These are phyloP conservation scores for Pythium apleroticum DNA, from an alignment of 352 stramenopile species.

Conservation along the genomic window DNA sequence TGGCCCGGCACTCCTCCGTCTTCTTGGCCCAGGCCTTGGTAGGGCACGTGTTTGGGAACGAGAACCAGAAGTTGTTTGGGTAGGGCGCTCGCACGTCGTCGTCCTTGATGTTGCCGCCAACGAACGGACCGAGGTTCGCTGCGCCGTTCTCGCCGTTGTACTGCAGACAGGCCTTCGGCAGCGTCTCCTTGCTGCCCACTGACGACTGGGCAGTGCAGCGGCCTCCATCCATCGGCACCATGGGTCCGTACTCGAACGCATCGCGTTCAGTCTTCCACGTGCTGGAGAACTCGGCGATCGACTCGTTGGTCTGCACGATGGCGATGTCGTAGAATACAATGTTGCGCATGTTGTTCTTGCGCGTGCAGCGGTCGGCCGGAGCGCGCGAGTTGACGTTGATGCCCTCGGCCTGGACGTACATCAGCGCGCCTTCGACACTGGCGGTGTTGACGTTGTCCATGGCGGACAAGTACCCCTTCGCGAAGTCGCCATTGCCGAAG, in stretches of 20 bases:
- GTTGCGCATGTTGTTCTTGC: constrained; percentile 57
- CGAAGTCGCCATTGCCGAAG: constrained; percentile 48
- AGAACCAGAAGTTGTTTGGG: constrained; percentile 45
- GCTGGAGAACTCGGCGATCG: constrained; percentile 38
- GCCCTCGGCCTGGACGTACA: constrained; percentile 83
- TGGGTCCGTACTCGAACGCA: constrained; percentile 44
- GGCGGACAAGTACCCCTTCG: constrained; percentile 56
- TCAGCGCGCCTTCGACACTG: constrained; percentile 68
- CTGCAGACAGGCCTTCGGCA: constrained; percentile 44
- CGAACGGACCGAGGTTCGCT: constrained; percentile 45
- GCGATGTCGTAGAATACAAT: constrained; percentile 58
- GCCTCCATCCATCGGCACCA: constrained; percentile 47
- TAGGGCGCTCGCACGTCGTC: constrained; percentile 38
- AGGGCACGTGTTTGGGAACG: constrained; percentile 44
- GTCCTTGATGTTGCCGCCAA: constrained; percentile 49
- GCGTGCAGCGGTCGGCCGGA: constrained; percentile 46
- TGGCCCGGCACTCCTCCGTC: constrained; percentile 37
- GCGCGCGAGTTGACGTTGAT: constrained; percentile 70
- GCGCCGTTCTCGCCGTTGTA: constrained; percentile 45
- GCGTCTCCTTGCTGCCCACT: constrained; percentile 24
- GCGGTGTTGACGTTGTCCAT: constrained; percentile 36
- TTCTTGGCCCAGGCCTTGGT: constrained; percentile 48
- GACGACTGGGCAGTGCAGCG: constrained; percentile 33
- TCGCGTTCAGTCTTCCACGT: constrained; percentile 30
- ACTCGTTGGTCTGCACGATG: constrained; percentile 49